Base-by-base conservation (phyloP, 208 protist species). In the Wallacemonas sp. region DNA sequence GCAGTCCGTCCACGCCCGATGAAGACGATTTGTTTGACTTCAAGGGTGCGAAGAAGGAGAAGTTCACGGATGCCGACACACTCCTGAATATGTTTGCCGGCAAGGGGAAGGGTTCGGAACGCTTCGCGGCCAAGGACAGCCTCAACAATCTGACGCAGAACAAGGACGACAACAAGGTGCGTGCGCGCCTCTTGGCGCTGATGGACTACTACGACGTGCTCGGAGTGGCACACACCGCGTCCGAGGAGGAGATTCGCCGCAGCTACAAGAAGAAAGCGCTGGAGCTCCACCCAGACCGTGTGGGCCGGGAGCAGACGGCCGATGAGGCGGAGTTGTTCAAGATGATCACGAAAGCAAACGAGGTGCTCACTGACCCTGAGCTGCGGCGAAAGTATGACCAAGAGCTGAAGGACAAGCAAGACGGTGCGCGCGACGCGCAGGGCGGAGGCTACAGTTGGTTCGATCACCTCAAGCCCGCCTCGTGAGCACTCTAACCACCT, bases 121-220 rank as follows among this genome's bases (percentile, higher is more conserved):
- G 49, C 4, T 55, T 57, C 31, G 71, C 61, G 18, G 49, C 65
- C 29, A 23, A 73, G 20, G 57, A 84, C 54, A 86, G 70, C 42
- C 66, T 89, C 61, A 79, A 68, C 55, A 50, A 76, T 59, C 67
- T 89, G 38, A 89, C 83, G 25, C 79, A 77, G 42, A 89, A 89
- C 68, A 82, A 81, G 39, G 79, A 89, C 29, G 79, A 87, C 75
- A 92, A 90, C 66, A 80, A 82, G 52, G 84, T 93, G 28, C 76
- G 78, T 22, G 85, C 88, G 32, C 81, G 86, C 14, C 72, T 97
- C 63, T 61, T 94, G 54, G 78, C 85, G 32, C 64, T 95, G 57
- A 95, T 96, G 90, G 92, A 91, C 66, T 95, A 92, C 81, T 97
- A 97, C 72, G 90, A 95, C 46, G 76, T 97, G 10, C 77, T 97